Percentiles rank a stretch among this genome's conserved stretches.
Conservation (phyloP, 78 protist genomes). For the Planoprotostelium fungivorum region DNA sequence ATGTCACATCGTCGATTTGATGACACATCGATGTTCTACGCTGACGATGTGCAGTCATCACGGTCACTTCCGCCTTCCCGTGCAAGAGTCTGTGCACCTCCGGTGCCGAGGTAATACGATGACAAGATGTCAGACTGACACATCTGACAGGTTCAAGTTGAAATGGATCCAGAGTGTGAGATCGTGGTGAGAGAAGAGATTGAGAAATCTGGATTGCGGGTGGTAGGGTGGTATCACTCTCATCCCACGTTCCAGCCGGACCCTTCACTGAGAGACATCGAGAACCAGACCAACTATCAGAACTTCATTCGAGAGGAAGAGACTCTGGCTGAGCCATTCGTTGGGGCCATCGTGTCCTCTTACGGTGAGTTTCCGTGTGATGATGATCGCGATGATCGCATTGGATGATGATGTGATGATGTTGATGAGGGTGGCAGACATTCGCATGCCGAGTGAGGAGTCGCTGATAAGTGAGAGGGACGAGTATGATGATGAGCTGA, state of each 20-base stretch:
- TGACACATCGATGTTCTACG: not conserved
- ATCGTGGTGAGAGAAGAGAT: slow-evolving; percentile 31
- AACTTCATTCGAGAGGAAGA: not conserved
- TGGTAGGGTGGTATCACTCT: slow-evolving; percentile 86
- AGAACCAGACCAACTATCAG: slow-evolving; percentile 55
- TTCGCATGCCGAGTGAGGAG: not conserved
- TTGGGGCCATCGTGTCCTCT: not conserved
- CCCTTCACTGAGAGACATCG: slow-evolving; percentile 71
- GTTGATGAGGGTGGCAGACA: not conserved
- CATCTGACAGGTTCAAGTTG: slow-evolving; percentile 59
- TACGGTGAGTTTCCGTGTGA: not conserved
- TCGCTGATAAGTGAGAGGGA: not conserved
- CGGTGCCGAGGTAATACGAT: not conserved
- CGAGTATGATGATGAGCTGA: no score
- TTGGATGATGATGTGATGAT: not conserved
- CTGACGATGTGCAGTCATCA: not conserved
- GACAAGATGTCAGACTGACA: no score
- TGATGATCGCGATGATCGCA: not conserved
- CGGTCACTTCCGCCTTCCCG: not conserved
- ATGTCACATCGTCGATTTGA: no score
- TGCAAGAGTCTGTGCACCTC: not conserved
- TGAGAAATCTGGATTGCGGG: not conserved
- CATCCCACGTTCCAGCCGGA: slow-evolving; percentile 75
- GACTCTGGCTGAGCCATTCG: not conserved
- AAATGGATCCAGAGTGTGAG: slow-evolving; percentile 63